These are phyloP conservation scores for Candida xyloterini DNA, from an alignment of 805 yeast species.

Conservation along the genomic window DNA sequence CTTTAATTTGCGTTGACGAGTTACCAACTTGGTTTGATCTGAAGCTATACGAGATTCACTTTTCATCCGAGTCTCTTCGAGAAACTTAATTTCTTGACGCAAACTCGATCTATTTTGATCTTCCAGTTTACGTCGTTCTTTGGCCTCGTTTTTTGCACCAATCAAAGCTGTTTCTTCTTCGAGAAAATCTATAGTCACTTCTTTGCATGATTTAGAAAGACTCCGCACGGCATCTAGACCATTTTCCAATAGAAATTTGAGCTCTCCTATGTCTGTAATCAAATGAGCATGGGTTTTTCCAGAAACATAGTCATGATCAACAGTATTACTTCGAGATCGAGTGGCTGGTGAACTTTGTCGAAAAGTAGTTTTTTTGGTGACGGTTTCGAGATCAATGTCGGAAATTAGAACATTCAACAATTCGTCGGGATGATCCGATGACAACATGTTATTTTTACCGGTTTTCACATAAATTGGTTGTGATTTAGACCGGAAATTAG, in stretches of 20 bases:
- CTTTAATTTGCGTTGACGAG: slow-evolving; percentile 30
- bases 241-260: slow-evolving; percentile 39
- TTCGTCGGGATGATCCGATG: slow-evolving; percentile 38
- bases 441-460: slow-evolving; percentile 23
- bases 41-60: slow-evolving; percentile 35
- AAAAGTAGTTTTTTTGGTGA: slow-evolving; percentile 30
- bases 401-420: slow-evolving; percentile 35
- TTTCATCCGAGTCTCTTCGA: slow-evolving; percentile 40
- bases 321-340: slow-evolving; percentile 36
- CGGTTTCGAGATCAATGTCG: slow-evolving; percentile 31
- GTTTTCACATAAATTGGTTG: slow-evolving; percentile 41
- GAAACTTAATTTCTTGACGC: slow-evolving; percentile 39
- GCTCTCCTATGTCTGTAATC: slow-evolving; percentile 41
- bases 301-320: slow-evolving; percentile 20
- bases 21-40: slow-evolving; percentile 30
- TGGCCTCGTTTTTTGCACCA: slow-evolving; percentile 36
- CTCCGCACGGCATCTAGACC: slow-evolving; percentile 41
- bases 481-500: slow-evolving; percentile 40
- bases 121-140: slow-evolving; percentile 39
- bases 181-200: slow-evolving; percentile 34
- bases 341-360: slow-evolving; percentile 25
- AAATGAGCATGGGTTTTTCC: slow-evolving; percentile 27
- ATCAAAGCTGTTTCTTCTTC: slow-evolving; percentile 37
- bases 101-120: slow-evolving; percentile 39
- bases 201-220: slow-evolving; percentile 33